Evolutionary conservation across 1,284 basidiomycete species (phyloP), one percentile per base, ranked within the genome.

Genomic region (Cryptococcus sp.): DNA sequence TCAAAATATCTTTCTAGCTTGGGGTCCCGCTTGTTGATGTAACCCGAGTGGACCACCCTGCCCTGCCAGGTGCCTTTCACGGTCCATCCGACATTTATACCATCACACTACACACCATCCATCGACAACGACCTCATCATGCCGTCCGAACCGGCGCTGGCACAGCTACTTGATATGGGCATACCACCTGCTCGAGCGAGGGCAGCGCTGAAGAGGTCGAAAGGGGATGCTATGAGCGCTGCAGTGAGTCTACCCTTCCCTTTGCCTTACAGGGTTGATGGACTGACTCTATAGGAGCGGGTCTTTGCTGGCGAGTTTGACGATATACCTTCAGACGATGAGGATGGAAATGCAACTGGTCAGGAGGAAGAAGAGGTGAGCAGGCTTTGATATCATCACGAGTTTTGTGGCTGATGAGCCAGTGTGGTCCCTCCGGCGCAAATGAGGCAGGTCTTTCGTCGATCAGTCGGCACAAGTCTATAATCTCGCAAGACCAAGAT

Each of bases 221-320:
- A 82, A 61, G 66, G 65, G 4, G 88, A 92, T 76, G 85, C 88
- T 26, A 87, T 87, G 85, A 78, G 85, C 61, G 89, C 90, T n/a
- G 88, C 89, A 3, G 88, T 81, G 77, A 46, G 84, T 89, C 53
- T 24, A 26, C 19, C 34, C 32, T 9, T 36, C n/a, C 24, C 37
- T 42, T 22, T 14, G 14, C 11, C 26, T 22, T 10, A 21, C 22
- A 2, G n/a, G 18, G 2, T 7, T 14, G 12, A n/a, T 23, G 7
- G 34, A 42, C 46, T 48, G 28, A 54, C 23, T 14, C n/a, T 32
- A 14, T 42, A 72, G 70, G 71, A 69, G 45, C 57, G 62, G 32
- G 66, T 69, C 14, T 69, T 73, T 60, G 83, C 84, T 51, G 89
- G 88, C 18, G 82, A 84, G 57, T 89, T 88, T 60, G 83, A 85